Base-by-base conservation (phyloP, 2,329 filamentous ascomycete species). In the Botrytis squamosa region DNA sequence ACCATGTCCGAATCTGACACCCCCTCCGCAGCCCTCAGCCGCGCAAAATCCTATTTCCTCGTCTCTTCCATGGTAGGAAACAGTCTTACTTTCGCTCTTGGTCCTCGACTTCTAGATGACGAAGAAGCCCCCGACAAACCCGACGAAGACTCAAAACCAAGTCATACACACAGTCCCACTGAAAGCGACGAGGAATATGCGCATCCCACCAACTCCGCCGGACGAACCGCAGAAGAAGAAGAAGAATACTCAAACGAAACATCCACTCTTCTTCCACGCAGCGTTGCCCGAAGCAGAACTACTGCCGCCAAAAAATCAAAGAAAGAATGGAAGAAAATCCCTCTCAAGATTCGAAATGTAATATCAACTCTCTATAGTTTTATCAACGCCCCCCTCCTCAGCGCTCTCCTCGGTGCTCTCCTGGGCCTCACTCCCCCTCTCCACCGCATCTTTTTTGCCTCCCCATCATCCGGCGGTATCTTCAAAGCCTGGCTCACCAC, bases 401-500 rank as follows among this genome's bases (percentile, higher is more conserved):
- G 90, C 5, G 88, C 89, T 0, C 77, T 88, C 4, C 79, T 88
- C 3, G 90, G 90, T 3, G 85, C 85, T 2, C 77, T 90, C 29
- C 84, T 92, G 44, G 90, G 90, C 1, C 83, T 92, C 2, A 84
- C 86, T 0, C 89, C 90, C 0, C 78, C 85, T 0, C 82, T 92
- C 1, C 90, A 92, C 77, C 81, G 81, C 8, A 85, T 88, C 2
- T 92, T 93, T 81, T 92, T 92, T 83, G 84, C 82, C 67, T 81
- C 84, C 9, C 85, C 85, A 14, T 80, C 86, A 16, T 82, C 90
- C 9, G 90, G 90, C 16, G 90, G 91, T 1, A 87, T 90, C 73
- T 86, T 92, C 77, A 89, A 87, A 36, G 90, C 90, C 0, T 92
- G 90, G 90, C 82, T 92, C 59, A 92, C 90, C 0, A 84, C 85